A percentile compares a stretch with the other conserved stretches of the same genome.
These are phyloP conservation scores for Isabelozyma rhagii DNA, from an alignment of 805 yeast species.

Conservation along the genomic window DNA sequence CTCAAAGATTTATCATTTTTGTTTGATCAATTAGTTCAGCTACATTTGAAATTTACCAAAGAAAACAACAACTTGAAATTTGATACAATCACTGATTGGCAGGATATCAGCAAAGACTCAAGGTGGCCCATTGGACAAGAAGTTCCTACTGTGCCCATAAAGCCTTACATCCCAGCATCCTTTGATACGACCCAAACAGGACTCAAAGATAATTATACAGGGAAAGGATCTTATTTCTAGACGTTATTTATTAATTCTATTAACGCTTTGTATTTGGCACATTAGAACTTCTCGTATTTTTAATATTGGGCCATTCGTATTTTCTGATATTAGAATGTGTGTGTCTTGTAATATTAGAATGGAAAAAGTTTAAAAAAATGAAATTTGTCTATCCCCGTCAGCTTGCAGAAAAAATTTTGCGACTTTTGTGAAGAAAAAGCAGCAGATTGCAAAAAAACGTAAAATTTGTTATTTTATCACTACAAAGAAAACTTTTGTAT, in stretches of 20 bases:
- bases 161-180: constrained; percentile 19
- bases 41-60: constrained; percentile 40
- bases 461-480: background rate
- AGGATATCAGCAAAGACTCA: constrained; percentile 32
- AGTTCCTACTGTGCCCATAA: constrained; percentile 29
- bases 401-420: background rate
- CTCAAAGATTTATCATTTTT: constrained; percentile 34
- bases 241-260: too few relatives aligned
- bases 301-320: too few relatives aligned
- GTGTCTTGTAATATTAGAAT: too few relatives aligned
- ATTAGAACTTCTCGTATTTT: too few relatives aligned
- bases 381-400: background rate
- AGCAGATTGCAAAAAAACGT: background rate
- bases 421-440: background rate
- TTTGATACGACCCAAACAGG: background rate
- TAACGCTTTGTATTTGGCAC: too few relatives aligned
- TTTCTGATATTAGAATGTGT: too few relatives aligned
- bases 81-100: constrained; percentile 33
- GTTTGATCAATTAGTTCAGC: constrained; percentile 38
- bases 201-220: background rate
- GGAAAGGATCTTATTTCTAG: background rate
- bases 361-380: background rate
- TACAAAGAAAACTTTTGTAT: background rate
- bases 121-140: constrained; percentile 42
- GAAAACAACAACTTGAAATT: constrained; percentile 41